Evolutionary conservation across 2,329 filamentous ascomycete species (phyloP), one percentile per base, ranked within the genome.

Genomic region (Colletotrichum shisoi): DNA sequence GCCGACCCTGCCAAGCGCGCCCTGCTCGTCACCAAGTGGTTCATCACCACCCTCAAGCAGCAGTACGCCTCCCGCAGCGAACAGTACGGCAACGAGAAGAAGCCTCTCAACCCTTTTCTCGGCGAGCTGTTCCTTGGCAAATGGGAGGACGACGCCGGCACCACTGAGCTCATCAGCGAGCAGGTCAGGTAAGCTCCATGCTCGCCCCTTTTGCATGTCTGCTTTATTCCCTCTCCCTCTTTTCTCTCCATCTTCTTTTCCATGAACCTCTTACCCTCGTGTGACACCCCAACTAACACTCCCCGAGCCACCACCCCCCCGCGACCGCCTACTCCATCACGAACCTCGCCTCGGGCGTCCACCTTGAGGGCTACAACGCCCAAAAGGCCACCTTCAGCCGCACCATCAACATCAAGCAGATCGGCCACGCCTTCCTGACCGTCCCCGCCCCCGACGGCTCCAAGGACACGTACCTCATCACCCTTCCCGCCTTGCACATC

Each of bases 341-440:
- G 79, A 98, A 99, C 79, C 82, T 90, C 70, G 87, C 92, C 75
- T 88, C 95, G 69, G 93, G 93, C 67, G 88, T 98, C 57, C 84
- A 84, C 74, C 81, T 90, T n/a, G 83, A 90, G 81, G 94, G 94
- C 60, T 97, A 97, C 82, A 97, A 98, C 75, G 94, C 92, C 17
- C 95, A 98, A 76, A 98, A 97, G 79, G 94, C 94, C 4, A 96
- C 93, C 17, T 97, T 99, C 79, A 92, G 91, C 70, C 90, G 91
- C 72, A 97, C 94, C 51, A 97, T 98, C 78, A 91, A 94, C 74
- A 91, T 99, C 75, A 97, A 96, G 84, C 93, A 96, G 81, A 90
- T 96, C 72, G 94, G 94, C 42, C 94, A 97, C 75, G 94, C 94
- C 46, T 82, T 96, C 40, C 85, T 94, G 70, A 91, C 92, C 57